phyloP scores from a whole-genome alignment of 257 asterid species.

The Gentiana dahurica region DNA sequence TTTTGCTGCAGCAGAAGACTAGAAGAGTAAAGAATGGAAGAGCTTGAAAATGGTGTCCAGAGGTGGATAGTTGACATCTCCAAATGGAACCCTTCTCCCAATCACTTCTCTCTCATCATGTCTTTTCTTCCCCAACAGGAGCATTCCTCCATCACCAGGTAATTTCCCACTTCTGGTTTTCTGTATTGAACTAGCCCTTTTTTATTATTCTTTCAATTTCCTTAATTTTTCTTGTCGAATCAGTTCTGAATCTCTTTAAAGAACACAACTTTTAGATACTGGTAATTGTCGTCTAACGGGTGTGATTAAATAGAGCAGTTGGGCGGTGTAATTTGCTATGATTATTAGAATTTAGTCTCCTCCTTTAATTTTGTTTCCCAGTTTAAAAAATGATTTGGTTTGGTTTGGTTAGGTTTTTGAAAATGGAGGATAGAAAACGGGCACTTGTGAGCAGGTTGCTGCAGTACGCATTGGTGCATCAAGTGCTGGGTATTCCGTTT shows the following conservation, averaged over 20 bases:
- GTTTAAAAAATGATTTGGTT: no score
- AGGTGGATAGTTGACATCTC: slow-evolving; percentile 70
- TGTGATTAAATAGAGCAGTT: no score
- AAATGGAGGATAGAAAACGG: slow-evolving; percentile 53
- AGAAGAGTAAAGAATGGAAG: slow-evolving; percentile 1
- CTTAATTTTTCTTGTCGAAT: no score
- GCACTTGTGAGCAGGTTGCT: slow-evolving; percentile 69
- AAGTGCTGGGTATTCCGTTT: slow-evolving; percentile 46
- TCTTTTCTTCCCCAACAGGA: slow-evolving; percentile 56
- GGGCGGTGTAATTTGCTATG: no score
- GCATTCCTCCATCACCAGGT: slow-evolving; percentile 61
- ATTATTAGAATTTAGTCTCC: no score
- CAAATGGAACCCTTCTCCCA: slow-evolving; percentile 53
- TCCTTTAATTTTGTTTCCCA: no score
- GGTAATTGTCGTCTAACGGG: no score
- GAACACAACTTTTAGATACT: no score
- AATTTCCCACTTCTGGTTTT: not conserved
- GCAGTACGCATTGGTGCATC: slow-evolving; percentile 66
- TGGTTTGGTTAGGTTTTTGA: slow-evolving; percentile 38
- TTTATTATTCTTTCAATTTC: no score
- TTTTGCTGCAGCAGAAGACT: no score
- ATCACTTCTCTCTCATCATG: slow-evolving; percentile 30
- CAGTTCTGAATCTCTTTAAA: no score
- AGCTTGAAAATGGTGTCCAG: slow-evolving; percentile 40
- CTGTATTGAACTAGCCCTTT: no score